These are phyloP conservation scores for Craterostigma plantagineum DNA, from an alignment of 257 asterid species.

Conservation along the genomic window DNA sequence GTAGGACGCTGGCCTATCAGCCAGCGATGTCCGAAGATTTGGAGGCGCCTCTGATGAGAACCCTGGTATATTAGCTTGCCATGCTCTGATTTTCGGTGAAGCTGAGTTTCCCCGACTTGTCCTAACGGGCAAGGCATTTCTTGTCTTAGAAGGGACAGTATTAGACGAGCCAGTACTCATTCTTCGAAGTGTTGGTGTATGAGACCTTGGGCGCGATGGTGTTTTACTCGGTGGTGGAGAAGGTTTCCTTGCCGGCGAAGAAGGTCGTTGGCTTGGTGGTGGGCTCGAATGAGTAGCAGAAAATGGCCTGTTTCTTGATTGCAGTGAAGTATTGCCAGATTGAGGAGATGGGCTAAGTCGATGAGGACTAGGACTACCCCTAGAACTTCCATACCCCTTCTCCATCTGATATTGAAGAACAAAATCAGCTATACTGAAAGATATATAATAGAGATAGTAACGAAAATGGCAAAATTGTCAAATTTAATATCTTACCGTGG, in stretches of 20 bases:
- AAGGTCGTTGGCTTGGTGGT: conserved; percentile 33
- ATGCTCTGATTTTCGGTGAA: conserved; percentile 68
- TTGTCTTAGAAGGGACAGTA: conserved; percentile 30
- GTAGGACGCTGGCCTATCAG: conserved; percentile 81
- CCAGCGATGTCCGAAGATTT: conserved; percentile 88
- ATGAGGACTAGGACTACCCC: conserved; percentile 82
- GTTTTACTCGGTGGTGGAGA: conserved; percentile 67
- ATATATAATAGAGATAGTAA: neutral
- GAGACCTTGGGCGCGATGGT: conserved; percentile 36
- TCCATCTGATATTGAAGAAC: conserved; percentile 45
- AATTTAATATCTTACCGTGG: conserved; percentile 24
- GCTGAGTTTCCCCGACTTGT: conserved; percentile 59
- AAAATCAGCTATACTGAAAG: conserved; percentile 2
- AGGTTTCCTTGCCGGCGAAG: conserved; percentile 49
- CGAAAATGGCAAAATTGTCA: conserved; percentile 1
- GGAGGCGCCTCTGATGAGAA: conserved; percentile 88
- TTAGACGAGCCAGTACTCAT: conserved; percentile 56
- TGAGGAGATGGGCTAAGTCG: conserved; percentile 77
- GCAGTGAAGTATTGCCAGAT: conserved; percentile 31
- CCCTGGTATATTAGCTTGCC: conserved; percentile 81
- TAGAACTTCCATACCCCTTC: conserved; percentile 43
- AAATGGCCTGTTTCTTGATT: conserved; percentile 54
- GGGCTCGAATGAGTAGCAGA: conserved; percentile 62
- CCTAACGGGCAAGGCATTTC: conserved; percentile 76
- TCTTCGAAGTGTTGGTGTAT: conserved; percentile 62